Base-by-base conservation (phyloP, 345 rosid genomes). In the Salix viminalis region DNA sequence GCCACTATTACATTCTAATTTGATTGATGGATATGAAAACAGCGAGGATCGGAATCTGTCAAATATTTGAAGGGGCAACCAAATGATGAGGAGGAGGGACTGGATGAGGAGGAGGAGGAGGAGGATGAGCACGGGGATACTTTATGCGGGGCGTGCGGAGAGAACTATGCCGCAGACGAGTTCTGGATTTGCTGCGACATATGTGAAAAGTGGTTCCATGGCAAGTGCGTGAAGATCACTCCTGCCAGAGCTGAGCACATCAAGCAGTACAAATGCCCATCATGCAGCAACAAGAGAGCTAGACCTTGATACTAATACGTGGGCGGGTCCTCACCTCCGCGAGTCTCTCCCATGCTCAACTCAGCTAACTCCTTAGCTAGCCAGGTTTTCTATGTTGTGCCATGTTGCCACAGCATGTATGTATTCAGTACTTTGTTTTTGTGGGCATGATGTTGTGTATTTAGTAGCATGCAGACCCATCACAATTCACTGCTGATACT, bases 21-120 rank as follows among this genome's bases (percentile, higher is more conserved):
- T 50, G n/a, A 10, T 74, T 50, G n/a, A 10, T 34, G 28, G 23
- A 72, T 36, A 48, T 76, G 62, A 75, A 75, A 82, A 81, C 93
- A 91, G 91, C 81, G 80, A 76, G 87, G 79, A 18, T 68, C 89
- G 18, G 93, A 91, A 79, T 68, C 91, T 50, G 83, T 28, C 66
- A 91, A 87, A 76, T 70, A 48, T 37, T 39, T 86, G 12, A 91
- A 79, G 81, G 78, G 56, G 3, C 83, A 65, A 61, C 75, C 76
- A 18, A 80, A 76, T 52, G 77, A 80, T 11, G 83, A 80, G n/a
- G 76, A 80, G 30, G 83, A 76, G 56, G 79, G 61, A 58, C 7
- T 79, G 44, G 83, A 80, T 2, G 79, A 75, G 52, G 83, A 76
- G 60, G 79, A 76, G 16, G 32, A 30, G 16, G 32, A 30, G 32